Base-by-base conservation (phyloP, 2,329 filamentous ascomycete genomes). In the Malbranchea zuffiana region DNA sequence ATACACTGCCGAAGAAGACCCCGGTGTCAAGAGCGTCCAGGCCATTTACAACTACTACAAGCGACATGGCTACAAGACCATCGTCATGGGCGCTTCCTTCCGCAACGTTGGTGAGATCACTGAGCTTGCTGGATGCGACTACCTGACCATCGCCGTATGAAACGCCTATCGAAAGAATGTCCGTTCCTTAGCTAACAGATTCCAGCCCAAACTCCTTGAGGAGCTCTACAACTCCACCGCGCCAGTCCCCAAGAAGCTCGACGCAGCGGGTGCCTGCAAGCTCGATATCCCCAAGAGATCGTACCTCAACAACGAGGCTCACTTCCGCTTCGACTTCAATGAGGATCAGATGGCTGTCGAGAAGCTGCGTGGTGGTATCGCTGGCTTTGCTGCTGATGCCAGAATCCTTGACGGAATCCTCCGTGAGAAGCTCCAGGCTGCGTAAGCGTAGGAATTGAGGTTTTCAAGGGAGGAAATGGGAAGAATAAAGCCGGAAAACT, bases 1-100 rank as follows among this genome's bases (percentile, higher is more conserved):
- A 51, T 98, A 87, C 78, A 57, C 72, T 61, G 75, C 85, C 63
- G 70, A 82, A 66, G 83, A 93, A 64, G 90, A 98, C 72, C 90
- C 90, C 40, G 90, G 90, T 72, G 90, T 98, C 66, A 75, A 84
- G 71, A 88, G 82, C 50, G 90, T 98, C 59, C 75, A 88, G 74
- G 61, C 56, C 65, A 98, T 98, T 72, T 98, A 81, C 79, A 90
- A 98, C 78, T 98, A 98, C 83, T 98, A 98, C 82, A 98, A 98
- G 84, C 96, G 96, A 76, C 84, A 71, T 65, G 85, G 82, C 65
- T 95, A 98, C 80, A 94, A 93, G 56, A 98, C 90, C 65, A 95
- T 96, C 55, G 90, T 98, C 68, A 98, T 98, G 90, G 90, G 90
- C 59, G 90, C 90, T 52, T 95, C 87, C 26, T 98, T 98, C 85